Evolutionary conservation across 352 stramenopile genomes (phyloP).

Genomic region (Globisporangium camurandrum): DNA sequence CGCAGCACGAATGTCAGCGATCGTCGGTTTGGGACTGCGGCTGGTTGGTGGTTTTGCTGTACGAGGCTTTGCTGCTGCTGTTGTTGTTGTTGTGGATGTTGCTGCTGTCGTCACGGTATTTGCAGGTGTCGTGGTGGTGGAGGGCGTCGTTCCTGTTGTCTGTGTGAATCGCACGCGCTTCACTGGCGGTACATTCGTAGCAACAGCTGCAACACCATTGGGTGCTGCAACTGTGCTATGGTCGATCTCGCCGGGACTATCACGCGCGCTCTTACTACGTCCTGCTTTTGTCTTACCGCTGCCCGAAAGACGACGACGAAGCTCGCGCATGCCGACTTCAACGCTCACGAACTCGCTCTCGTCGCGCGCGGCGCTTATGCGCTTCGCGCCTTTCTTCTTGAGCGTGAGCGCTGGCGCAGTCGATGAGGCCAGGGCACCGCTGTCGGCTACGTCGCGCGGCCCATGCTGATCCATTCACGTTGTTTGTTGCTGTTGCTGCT

Average conservation of each 20-base stretch:
- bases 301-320: slow-evolving; percentile 48
- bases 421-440: slow-evolving; percentile 1
- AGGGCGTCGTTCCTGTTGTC: neutral
- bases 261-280: slow-evolving; percentile 8
- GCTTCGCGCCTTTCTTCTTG: slow-evolving; percentile 22
- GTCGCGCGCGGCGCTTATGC: slow-evolving; percentile 13
- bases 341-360: slow-evolving; percentile 73
- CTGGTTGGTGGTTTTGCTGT: neutral
- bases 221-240: neutral
- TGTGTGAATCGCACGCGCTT: slow-evolving; percentile 7
- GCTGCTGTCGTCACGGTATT: neutral
- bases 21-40: slow-evolving; percentile 14
- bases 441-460: neutral
- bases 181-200: neutral
- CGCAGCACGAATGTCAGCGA: slow-evolving; percentile 36
- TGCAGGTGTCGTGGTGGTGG: neutral
- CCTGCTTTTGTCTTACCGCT: too few species aligned
- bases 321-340: slow-evolving; percentile 62
- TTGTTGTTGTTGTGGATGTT: neutral
- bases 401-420: slow-evolving; percentile 4
- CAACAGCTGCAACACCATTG: neutral
- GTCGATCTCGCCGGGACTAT: neutral
- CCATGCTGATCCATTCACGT: too few species aligned
- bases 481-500: too few species aligned
- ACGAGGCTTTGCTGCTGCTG: slow-evolving; percentile 3